Base-by-base conservation (phyloP, 129 eudicot species). In the Pittosporum tobira region DNA sequence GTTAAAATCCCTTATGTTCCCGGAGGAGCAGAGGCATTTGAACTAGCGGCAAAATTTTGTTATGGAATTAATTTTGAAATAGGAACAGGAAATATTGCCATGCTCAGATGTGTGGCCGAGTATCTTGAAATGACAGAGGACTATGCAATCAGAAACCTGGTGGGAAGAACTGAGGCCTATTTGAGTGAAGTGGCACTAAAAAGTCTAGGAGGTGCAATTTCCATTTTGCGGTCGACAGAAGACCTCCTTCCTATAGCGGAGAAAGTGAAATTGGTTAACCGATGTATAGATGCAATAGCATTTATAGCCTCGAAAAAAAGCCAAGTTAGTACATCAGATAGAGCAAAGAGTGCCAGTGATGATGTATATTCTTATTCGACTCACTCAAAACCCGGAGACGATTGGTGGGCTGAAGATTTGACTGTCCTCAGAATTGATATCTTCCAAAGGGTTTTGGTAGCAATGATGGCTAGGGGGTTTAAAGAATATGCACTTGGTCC, bases 361-460 rank as follows among this genome's bases (percentile, higher is more conserved):
- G 67, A 74, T 52, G 54, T 68, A 11, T 64, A 69, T 59, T 65
- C 82, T 15, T 60, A 63, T 19, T 67, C 59, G 3, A 48, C 79
- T 29, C 65, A 71, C 46, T 65, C 71, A 4, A 86, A 73, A 59
- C 80, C 76, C 49, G 67, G 81, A 1, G 83, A 84, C 31, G 94
- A 93, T 68, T 93, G 99, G 99, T 93, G 99, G 99, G 99, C 96
- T 36, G 99, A 93, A 62, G 99, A 93, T 79, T 61, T 93, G 48
- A 73, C 79, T 43, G 74, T 77, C 38, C 80, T 93, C 15, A 72
- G 94, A 55, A 81, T 93, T 25, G 96, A 81, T 77, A 51, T 84
- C 22, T 93, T 93, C 62, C 99, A 87, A 57, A 69, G 99, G 78
- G 94, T 87, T 53, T 73, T 93, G 22, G 75, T 84, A 60, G 96